Evolutionary conservation across 352 stramenopile genomes (phyloP).

Genomic region (Plasmopara viticola): DNA sequence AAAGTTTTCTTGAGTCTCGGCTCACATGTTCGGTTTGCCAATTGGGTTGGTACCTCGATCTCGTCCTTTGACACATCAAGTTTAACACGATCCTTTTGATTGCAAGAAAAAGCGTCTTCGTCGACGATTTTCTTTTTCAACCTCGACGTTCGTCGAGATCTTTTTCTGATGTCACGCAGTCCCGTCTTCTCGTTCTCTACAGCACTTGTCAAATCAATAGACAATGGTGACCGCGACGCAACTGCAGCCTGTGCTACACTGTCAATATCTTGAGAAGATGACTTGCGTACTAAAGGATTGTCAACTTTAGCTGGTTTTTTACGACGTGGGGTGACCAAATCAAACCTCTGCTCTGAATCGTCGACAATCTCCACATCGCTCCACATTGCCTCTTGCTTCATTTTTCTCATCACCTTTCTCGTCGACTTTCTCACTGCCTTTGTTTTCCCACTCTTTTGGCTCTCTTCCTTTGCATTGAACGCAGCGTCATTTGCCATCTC

Average conservation of each 20-base stretch:
- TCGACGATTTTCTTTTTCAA: constrained; percentile 13
- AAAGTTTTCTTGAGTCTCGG: constrained; percentile 6
- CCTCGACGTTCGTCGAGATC: constrained; percentile 4
- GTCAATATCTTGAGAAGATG: constrained; percentile 12
- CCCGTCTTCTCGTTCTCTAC: constrained; percentile 22
- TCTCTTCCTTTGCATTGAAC: constrained; percentile 8
- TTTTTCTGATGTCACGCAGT: constrained; percentile 1
- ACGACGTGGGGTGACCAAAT: constrained; percentile 5
- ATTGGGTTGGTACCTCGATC: constrained; percentile 1
- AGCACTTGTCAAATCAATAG: constrained; percentile 27
- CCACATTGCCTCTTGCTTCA: constrained; percentile 3
- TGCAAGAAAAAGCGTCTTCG: constrained; percentile 7
- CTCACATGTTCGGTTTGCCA: background rate
- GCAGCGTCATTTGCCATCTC: constrained; percentile 7
- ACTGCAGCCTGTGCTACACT: constrained; percentile 12
- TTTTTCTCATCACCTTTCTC: constrained; percentile 10
- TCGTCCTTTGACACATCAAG: constrained; percentile 16
- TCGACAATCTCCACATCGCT: constrained; percentile 16
- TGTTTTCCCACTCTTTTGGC: constrained; percentile 10
- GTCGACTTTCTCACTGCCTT: constrained; percentile 8
- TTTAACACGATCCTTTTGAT: constrained; percentile 7
- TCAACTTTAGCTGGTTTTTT: constrained; percentile 14
- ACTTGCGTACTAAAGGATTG: constrained; percentile 8
- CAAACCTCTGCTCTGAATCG: constrained; percentile 11
- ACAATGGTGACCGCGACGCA: constrained; percentile 19